A percentile compares a stretch with the other conserved stretches of the same genome.
Evolutionary conservation across 2,329 filamentous ascomycete species (phyloP).

Genomic region (Elsinoe australis): DNA sequence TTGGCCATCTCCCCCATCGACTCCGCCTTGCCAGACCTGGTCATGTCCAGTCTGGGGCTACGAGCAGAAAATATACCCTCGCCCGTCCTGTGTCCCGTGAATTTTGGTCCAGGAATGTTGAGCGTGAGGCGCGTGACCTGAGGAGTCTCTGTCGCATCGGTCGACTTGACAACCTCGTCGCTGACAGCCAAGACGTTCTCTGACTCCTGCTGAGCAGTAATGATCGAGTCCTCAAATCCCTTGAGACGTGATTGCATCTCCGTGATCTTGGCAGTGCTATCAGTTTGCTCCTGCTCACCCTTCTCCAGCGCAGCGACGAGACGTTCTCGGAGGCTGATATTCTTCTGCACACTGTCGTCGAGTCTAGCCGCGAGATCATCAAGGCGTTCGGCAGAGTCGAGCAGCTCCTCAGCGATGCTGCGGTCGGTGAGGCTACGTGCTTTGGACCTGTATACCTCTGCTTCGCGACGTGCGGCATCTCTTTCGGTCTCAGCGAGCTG

Average conservation of each 20-base stretch:
- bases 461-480: slow-evolving; percentile 62
- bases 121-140: slow-evolving; percentile 67
- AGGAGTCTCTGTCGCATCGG: slow-evolving; percentile 68
- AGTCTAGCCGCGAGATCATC: slow-evolving; percentile 75
- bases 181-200: slow-evolving; percentile 77
- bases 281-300: slow-evolving; percentile 74
- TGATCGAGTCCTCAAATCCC: slow-evolving; percentile 72
- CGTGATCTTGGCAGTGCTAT: slow-evolving; percentile 74
- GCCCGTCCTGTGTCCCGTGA: slow-evolving; percentile 44
- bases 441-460: slow-evolving; percentile 53
- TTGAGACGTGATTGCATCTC: slow-evolving; percentile 74
- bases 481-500: slow-evolving; percentile 63
- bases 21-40: slow-evolving; percentile 48
- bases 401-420: slow-evolving; percentile 60
- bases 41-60: slow-evolving; percentile 54
- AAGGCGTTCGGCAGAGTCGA: slow-evolving; percentile 65
- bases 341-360: slow-evolving; percentile 69
- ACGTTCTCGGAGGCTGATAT: slow-evolving; percentile 65
- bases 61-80: slow-evolving; percentile 45
- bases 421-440: slow-evolving; percentile 57
- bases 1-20: slow-evolving; percentile 47
- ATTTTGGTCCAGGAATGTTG: slow-evolving; percentile 45
- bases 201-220: slow-evolving; percentile 73
- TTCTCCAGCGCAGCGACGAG: slow-evolving; percentile 72
- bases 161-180: slow-evolving; percentile 70